Evolutionary conservation across 305 asterid species (phyloP).

Genomic region (Fraxinus sp.): DNA sequence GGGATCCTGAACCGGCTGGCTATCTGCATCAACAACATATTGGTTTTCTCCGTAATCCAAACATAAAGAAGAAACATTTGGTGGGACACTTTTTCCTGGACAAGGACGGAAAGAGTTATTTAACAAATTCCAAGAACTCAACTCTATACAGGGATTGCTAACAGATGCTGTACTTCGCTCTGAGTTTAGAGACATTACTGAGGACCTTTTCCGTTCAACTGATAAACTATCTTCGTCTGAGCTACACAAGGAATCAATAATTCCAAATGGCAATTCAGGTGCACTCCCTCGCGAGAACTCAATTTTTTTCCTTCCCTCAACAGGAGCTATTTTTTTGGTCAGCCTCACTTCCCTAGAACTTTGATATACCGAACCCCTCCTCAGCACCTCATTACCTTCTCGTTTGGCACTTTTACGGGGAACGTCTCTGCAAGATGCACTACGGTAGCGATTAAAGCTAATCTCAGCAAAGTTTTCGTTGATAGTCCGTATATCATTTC

Average conservation of each 20-base stretch:
- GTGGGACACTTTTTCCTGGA: slow-evolving; percentile 28
- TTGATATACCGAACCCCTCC: slow-evolving; percentile 1
- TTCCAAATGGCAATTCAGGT: slow-evolving; percentile 46
- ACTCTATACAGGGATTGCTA: not conserved
- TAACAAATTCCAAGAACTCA: slow-evolving; percentile 15
- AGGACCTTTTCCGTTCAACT: slow-evolving; percentile 38
- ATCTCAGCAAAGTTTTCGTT: slow-evolving; percentile 47
- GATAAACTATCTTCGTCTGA: slow-evolving; percentile 54
- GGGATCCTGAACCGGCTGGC: slow-evolving; percentile 26
- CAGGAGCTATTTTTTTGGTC: slow-evolving; percentile 30
- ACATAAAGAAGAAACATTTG: slow-evolving; percentile 23
- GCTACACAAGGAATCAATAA: slow-evolving; percentile 72
- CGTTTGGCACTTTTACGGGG: slow-evolving; percentile 31
- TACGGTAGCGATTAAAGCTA: slow-evolving; percentile 59
- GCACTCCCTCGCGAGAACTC: slow-evolving; percentile 58
- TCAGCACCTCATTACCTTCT: not conserved
- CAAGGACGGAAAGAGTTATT: slow-evolving; percentile 27
- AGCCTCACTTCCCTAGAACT: slow-evolving; percentile 31
- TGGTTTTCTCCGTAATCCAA: slow-evolving; percentile 26
- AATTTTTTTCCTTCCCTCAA: slow-evolving; percentile 63
- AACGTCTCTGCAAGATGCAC: slow-evolving; percentile 68
- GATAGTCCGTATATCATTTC: slow-evolving; percentile 32
- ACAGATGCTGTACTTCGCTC: slow-evolving; percentile 36
- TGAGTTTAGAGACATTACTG: slow-evolving; percentile 35
- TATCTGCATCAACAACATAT: slow-evolving; percentile 9